Conservation (phyloP, 805 yeast species). For the Metschnikowia drakensbergensis region DNA sequence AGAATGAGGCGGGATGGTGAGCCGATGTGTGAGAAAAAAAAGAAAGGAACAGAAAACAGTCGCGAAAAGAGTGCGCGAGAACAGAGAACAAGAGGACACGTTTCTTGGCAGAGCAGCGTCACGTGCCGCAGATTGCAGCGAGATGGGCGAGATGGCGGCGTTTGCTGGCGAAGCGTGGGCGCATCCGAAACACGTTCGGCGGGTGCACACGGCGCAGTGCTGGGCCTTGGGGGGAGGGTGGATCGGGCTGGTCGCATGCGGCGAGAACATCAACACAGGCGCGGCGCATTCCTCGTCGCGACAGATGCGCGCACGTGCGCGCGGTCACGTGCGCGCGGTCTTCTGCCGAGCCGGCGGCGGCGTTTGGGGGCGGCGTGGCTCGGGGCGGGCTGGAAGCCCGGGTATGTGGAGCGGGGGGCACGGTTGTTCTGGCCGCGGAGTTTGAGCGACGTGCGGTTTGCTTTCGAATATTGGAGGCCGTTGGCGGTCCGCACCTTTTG, state of each 20-base stretch:
- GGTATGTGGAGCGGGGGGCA: not conserved
- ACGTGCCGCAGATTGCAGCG: not conserved
- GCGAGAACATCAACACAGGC: not conserved
- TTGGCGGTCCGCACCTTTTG: not conserved
- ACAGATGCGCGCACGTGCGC: not conserved
- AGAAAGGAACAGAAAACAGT: not conserved
- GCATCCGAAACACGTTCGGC: too few relatives aligned
- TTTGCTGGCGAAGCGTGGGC: too few relatives aligned
- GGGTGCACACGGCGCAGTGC: too few relatives aligned
- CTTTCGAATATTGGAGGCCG: too few relatives aligned
- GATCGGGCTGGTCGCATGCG: not conserved
- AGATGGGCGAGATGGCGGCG: not conserved
- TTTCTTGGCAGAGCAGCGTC: too few relatives aligned
- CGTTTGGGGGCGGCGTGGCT: too few relatives aligned
- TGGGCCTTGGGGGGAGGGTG: too few relatives aligned
- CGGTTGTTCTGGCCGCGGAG: not conserved
- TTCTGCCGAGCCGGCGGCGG: too few relatives aligned
- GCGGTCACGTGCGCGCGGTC: not conserved
- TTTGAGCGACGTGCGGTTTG: not conserved
- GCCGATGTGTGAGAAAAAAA: not conserved
- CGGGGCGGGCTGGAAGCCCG: too few relatives aligned
- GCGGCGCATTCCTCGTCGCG: not conserved
- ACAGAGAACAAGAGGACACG: not conserved
- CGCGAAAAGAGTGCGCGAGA: slow-evolving; percentile 3
- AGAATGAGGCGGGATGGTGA: not conserved